Percentiles rank a stretch among this genome's conserved stretches.
Conservation (phyloP, 345 rosid genomes). For the Cochlearia excelsa region DNA sequence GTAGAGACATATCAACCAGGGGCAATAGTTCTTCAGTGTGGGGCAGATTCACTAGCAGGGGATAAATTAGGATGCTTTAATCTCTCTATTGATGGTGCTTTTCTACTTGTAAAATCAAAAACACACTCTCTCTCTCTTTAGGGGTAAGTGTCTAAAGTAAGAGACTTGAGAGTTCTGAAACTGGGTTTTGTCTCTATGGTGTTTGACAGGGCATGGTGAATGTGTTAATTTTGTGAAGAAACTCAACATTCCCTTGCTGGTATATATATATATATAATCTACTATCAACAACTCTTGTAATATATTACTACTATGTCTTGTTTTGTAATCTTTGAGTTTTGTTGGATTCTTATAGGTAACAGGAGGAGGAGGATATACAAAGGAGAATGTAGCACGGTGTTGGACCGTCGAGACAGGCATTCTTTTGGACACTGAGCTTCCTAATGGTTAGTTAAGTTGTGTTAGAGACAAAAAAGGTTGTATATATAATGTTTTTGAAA, state of each 20-base stretch:
- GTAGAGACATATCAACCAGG: constrained; percentile 92
- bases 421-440: constrained; percentile 85
- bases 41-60: constrained; percentile 98
- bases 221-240: constrained; percentile 95
- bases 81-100: constrained; percentile 95
- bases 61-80: constrained; percentile 97
- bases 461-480: not conserved
- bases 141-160: too few species aligned
- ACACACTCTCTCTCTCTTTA: constrained; percentile 18
- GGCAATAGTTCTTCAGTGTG: constrained; percentile 94
- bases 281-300: too few species aligned
- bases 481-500: not conserved
- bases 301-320: not conserved
- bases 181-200: not conserved
- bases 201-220: constrained; percentile 82
- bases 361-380: constrained; percentile 98
- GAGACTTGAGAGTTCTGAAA: constrained; percentile 21
- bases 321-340: too few species aligned
- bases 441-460: constrained; percentile 59
- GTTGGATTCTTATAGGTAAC: constrained; percentile 62
- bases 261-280: too few species aligned
- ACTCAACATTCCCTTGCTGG: constrained; percentile 86
- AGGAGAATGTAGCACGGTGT: constrained; percentile 97
- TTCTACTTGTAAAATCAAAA: constrained; percentile 50
- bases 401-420: constrained; percentile 97